phyloP scores from a whole-genome alignment of 2,329 filamentous ascomycete genomes.

The Aspergillus fructus region DNA sequence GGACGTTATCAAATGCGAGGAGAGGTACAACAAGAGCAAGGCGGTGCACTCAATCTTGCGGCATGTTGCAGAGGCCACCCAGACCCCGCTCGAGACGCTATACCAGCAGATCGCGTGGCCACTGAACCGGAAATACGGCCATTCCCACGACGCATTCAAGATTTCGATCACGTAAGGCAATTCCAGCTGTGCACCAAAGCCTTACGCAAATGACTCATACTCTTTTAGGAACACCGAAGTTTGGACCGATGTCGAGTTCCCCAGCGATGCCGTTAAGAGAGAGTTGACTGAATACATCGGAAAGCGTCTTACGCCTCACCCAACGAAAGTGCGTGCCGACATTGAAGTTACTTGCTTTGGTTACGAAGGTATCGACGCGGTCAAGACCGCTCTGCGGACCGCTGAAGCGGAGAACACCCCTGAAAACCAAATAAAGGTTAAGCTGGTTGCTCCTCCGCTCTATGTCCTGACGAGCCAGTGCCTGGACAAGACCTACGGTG shows the following conservation, averaged over 20 bases:
- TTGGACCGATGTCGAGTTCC: slow-evolving; percentile 90
- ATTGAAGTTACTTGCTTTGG: slow-evolving; percentile 94
- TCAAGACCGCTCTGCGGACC: slow-evolving; percentile 86
- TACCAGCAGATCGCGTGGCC: slow-evolving; percentile 97
- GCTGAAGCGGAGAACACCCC: slow-evolving; percentile 91
- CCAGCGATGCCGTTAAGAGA: slow-evolving; percentile 78
- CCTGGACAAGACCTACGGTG: slow-evolving; percentile 86
- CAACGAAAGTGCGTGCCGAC: slow-evolving; percentile 98
- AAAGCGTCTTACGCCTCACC: slow-evolving; percentile 95
- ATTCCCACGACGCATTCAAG: slow-evolving; percentile 97
- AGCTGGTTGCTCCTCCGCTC: slow-evolving; percentile 93
- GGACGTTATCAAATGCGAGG: slow-evolving; percentile 97
- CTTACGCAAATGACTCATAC: slow-evolving; percentile 10
- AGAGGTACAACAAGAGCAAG: slow-evolving; percentile 99
- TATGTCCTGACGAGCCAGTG: slow-evolving; percentile 96
- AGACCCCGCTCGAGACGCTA: slow-evolving; percentile 87
- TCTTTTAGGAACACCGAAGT: slow-evolving; percentile 78
- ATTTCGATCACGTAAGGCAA: slow-evolving; percentile 86
- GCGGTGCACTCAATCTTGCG: slow-evolving; percentile 99
- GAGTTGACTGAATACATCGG: slow-evolving; percentile 94
- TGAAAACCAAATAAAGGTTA: slow-evolving; percentile 95
- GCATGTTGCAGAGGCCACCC: slow-evolving; percentile 96
- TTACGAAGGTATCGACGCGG: slow-evolving; percentile 97
- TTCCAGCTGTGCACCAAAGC: not conserved
- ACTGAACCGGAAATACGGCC: slow-evolving; percentile 94